Evolutionary conservation across 768 basidiomycete genomes (phyloP), one percentile per base, ranked within the genome.

Genomic region (Tulasnella sp.): DNA sequence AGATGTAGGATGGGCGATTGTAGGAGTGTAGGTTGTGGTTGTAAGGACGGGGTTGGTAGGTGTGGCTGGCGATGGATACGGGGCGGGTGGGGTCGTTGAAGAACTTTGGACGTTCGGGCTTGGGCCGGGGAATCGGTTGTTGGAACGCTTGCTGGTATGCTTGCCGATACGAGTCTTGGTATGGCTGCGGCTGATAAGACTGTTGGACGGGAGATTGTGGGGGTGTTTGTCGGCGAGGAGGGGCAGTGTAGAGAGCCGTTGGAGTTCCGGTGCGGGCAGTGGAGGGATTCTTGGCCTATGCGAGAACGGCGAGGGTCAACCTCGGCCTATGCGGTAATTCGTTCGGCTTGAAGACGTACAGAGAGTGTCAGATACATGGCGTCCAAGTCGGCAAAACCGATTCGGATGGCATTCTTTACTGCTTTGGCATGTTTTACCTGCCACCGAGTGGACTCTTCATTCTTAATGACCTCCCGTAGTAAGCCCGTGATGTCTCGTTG

Each of bases 321-420:
- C n/a, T n/a, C n/a, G n/a, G n/a, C n/a, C n/a, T n/a, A n/a, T n/a
- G n/a, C n/a, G n/a, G n/a, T n/a, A n/a, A n/a, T n/a, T n/a, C n/a
- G n/a, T n/a, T n/a, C n/a, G n/a, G n/a, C n/a, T n/a, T n/a, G 41
- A 39, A 25, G 11, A 46, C 55, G 11, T 57, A 57, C 55, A 4
- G 55, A 57, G 31, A 57, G 55, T 23, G 55, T 57, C 15, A 45
- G 25, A 43, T 57, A 57, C 12, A 45, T 57, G 9, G 55, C 42
- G 25, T 57, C 55, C 32, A 57, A 45, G 25, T 57, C 55, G n/a
- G 43, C 17, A 43, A 27, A 57, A n/a, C 55, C 55, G n/a, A 57
- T 57, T 12, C 46, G 46, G 34, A 57, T 57, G 42, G 55, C 55
- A 32, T 57, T 57, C 27, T 32, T 49, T 41, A 57, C 55, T n/a